phyloP scores from a whole-genome alignment of 75 land plant genomes.

The Isoetes taiwanensis region DNA sequence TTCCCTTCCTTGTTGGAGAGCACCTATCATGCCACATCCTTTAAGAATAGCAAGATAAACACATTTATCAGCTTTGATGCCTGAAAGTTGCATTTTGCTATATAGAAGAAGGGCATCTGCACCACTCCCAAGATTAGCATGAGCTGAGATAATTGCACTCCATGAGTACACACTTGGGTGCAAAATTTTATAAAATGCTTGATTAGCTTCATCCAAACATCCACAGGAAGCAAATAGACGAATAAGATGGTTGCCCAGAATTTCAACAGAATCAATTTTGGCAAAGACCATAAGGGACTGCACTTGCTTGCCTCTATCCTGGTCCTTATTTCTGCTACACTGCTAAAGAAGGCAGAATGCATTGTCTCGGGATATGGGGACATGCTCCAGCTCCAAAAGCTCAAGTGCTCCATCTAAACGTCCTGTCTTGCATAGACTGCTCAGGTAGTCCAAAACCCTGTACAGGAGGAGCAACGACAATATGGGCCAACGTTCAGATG shows the following conservation, averaged over 20 bases:
- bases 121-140: not conserved
- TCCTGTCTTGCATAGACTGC: no score
- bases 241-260: not conserved
- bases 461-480: no score
- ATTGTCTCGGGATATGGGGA: no score
- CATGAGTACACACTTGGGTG: slow-evolving; percentile 1
- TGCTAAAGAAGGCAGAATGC: no score
- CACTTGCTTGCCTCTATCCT: no score
- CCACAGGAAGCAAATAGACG: not conserved
- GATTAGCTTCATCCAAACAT: not conserved
- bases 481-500: no score
- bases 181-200: not conserved
- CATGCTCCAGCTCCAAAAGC: no score
- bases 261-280: not conserved
- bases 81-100: not conserved
- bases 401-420: no score
- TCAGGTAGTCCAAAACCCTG: no score
- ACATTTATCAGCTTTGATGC: not conserved
- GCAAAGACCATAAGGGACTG: not conserved
- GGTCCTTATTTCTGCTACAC: no score
- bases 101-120: not conserved
- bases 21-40: not conserved
- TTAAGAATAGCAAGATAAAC: not conserved
- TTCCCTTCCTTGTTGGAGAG: no score
- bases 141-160: not conserved